Conservation (phyloP, 2,329 filamentous ascomycete species). For the Epichloe festucae region DNA sequence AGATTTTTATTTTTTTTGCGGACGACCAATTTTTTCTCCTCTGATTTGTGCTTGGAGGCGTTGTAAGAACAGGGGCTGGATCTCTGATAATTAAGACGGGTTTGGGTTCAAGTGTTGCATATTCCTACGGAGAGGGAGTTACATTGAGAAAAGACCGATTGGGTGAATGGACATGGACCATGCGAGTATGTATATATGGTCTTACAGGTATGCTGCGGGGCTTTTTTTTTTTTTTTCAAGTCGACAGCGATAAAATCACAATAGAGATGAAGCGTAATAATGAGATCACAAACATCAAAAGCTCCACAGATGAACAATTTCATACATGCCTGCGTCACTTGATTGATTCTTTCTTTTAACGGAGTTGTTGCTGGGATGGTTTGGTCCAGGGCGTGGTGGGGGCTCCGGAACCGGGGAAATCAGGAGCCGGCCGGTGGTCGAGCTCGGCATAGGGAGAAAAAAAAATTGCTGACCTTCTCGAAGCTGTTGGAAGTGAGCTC, state of each 20-base stretch:
- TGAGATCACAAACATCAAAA: background rate
- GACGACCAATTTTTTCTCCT: background rate
- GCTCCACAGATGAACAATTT: too few species aligned
- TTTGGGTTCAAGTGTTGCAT: background rate
- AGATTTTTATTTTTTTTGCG: background rate
- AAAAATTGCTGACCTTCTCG: constrained; percentile 27
- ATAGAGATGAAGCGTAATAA: background rate
- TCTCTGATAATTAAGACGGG: background rate
- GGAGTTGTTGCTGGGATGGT: background rate
- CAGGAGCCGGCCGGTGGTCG: constrained; percentile 12
- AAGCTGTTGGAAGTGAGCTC: constrained; percentile 28
- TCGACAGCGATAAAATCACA: background rate
- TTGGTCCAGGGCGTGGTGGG: background rate
- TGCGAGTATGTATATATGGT: background rate
- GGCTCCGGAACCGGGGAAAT: constrained; percentile 22
- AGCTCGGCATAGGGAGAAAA: constrained; percentile 13
- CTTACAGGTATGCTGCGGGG: constrained; percentile 1
- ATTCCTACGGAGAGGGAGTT: background rate
- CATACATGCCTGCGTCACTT: too few species aligned
- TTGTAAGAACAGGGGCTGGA: background rate
- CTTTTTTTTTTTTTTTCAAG: background rate
- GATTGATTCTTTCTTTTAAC: background rate
- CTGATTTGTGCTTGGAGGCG: background rate
- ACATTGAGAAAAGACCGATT: background rate
- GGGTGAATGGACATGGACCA: background rate